These are phyloP conservation scores for Stevia rebaudiana DNA, from an alignment of 140 eudicot genomes.

Conservation along the genomic window DNA sequence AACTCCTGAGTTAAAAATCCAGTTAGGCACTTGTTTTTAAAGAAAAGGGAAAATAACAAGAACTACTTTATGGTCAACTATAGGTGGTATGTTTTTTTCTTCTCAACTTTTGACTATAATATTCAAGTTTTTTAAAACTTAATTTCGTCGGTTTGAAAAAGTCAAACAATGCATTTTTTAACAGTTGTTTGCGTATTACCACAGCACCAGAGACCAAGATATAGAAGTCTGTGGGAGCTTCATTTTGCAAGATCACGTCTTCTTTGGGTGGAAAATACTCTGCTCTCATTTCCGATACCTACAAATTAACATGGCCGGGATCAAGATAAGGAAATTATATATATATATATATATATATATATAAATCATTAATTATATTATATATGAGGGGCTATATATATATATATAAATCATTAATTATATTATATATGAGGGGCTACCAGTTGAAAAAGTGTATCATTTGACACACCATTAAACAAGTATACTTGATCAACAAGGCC, in stretches of 20 bases:
- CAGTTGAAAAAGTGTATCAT: slow-evolving; percentile 77
- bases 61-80: not conserved
- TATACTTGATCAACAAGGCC: slow-evolving; percentile 58
- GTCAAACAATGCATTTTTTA: no score
- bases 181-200: slow-evolving; percentile 32
- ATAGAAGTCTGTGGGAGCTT: slow-evolving; percentile 83
- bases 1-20: slow-evolving; percentile 50
- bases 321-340: slow-evolving; percentile 2
- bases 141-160: no score
- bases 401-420: not conserved
- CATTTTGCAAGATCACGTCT: slow-evolving; percentile 85
- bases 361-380: not conserved
- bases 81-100: no score
- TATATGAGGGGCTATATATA: not conserved
- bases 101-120: no score
- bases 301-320: slow-evolving; percentile 13
- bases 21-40: not conserved
- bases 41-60: not conserved
- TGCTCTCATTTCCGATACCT: slow-evolving; percentile 83
- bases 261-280: slow-evolving; percentile 85
- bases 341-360: no score
- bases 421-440: slow-evolving; percentile 27
- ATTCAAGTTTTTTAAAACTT: no score
- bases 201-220: slow-evolving; percentile 74
- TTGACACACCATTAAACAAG: slow-evolving; percentile 69